Evolutionary conservation across 352 stramenopile genomes (phyloP).

Genomic region (Phytophthora citricola): DNA sequence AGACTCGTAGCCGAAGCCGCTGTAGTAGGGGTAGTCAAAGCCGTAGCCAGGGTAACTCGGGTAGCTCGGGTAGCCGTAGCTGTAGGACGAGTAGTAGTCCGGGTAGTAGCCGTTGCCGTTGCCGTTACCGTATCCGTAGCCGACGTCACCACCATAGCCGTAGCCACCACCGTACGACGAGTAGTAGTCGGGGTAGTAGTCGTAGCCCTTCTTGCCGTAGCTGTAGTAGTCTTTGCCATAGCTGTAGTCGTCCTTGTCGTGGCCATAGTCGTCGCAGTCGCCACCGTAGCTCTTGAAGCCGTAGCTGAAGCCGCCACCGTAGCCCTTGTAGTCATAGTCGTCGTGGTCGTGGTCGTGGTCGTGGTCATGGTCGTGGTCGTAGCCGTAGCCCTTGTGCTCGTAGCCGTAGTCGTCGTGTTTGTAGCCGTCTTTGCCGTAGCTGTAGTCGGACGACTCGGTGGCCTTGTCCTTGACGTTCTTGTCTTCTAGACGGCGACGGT

Average conservation of each 20-base stretch:
- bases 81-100: conserved; percentile 2
- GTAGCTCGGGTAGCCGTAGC: not conserved
- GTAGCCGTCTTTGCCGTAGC: too few species aligned
- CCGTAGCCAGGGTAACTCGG: not conserved
- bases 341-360: too few species aligned
- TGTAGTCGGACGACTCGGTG: too few species aligned
- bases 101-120: not conserved
- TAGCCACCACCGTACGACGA: not conserved
- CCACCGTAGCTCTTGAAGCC: too few species aligned
- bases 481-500: too few species aligned
- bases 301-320: too few species aligned
- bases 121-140: not conserved
- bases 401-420: too few species aligned
- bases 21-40: not conserved
- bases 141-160: not conserved
- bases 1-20: not conserved
- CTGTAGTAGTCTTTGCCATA: not conserved
- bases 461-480: too few species aligned
- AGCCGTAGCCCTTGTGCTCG: too few species aligned
- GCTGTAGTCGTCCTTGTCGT: not conserved
- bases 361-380: too few species aligned
- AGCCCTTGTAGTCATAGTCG: too few species aligned
- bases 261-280: too few species aligned
- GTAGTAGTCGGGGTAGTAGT: not conserved
- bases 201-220: not conserved